Base-by-base conservation (phyloP, 768 basidiomycete genomes). In the Amanita inopinata region DNA sequence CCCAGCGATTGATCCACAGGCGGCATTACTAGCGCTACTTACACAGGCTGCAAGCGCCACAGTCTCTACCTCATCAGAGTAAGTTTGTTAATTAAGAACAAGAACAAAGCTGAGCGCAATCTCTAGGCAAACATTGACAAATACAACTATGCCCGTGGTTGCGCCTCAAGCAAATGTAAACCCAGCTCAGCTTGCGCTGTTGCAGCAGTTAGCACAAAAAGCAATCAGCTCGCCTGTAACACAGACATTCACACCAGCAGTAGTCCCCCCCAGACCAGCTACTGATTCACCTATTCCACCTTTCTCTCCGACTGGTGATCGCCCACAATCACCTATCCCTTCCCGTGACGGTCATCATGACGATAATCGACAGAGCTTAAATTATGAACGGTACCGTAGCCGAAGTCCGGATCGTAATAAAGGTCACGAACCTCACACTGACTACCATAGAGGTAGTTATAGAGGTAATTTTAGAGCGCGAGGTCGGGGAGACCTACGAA, bases 181-280 rank as follows among this genome's bases (percentile, higher is more conserved):
- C 27, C 33, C 72, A 39, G 62, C 67, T 47, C 82, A 83, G 56
- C 63, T 89, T 43, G 78, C 81, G 36, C 65, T 85, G 50, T 65
- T 91, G 53, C 84, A 87, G 56, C 85, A 86, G 56, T 70, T 89
- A 57, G 71, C 83, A 40, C 76, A 78, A 53, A 73, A 74, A 52
- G 74, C 80, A 14, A 44, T 44, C 34, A 36, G 19, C 57, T 50
- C 58, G 56, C 49, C 57, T 51, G 53, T 57, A 51, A 50, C 56
- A 50, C 52, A 61, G 61, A 51, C 57, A 46, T 50, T 59, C 46
- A 56, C 63, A 52, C 38, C 50, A 32, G 40, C 51, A 53, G 49
- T 51, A 41, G 53, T 56, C 51, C 48, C 54, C 5, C 43, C 49
- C 40, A 36, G 35, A 46, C 49, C 43, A 22, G 19, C 31, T 12